These are phyloP conservation scores for Pyricularia sp. DNA, from an alignment of 2,329 filamentous ascomycete genomes.

Conservation along the genomic window DNA sequence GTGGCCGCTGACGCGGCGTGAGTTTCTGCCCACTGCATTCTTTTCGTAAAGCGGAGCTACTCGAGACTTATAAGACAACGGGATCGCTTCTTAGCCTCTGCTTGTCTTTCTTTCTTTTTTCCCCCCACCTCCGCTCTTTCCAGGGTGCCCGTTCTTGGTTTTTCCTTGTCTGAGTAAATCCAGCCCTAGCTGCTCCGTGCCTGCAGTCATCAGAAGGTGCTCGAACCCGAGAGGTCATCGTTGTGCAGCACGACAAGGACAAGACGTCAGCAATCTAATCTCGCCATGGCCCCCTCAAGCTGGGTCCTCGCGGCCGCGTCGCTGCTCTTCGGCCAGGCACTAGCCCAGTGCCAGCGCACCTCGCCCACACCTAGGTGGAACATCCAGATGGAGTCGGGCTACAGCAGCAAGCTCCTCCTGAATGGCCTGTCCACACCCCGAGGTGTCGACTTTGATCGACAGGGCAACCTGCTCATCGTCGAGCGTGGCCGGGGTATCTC, in stretches of 20 bases:
- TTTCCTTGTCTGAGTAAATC: neutral
- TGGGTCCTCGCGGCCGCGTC: slow-evolving; percentile 2
- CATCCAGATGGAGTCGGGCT: neutral
- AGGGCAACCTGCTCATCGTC: slow-evolving; percentile 8
- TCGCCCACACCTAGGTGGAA: neutral
- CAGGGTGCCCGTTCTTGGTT: neutral
- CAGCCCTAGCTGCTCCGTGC: neutral
- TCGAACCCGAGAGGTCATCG: neutral
- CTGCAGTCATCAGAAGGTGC: neutral
- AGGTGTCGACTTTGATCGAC: slow-evolving; percentile 6
- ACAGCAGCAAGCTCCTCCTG: slow-evolving; percentile 4
- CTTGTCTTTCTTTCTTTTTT: neutral
- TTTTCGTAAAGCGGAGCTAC: neutral
- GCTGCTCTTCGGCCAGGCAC: slow-evolving; percentile 1
- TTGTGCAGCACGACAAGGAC: neutral
- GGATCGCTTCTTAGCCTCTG: neutral
- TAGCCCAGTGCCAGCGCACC: neutral
- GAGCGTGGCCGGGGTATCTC: slow-evolving; percentile 6
- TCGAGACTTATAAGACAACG: neutral
- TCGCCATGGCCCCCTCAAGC: neutral
- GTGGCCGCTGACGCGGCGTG: neutral
- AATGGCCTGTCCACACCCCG: slow-evolving; percentile 3
- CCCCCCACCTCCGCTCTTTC: neutral
- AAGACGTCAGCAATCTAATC: neutral
- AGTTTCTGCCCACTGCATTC: neutral